Evolutionary conservation across 2,329 filamentous ascomycete genomes (phyloP), one percentile per base, ranked within the genome.

Genomic region (Penicillium sp.): DNA sequence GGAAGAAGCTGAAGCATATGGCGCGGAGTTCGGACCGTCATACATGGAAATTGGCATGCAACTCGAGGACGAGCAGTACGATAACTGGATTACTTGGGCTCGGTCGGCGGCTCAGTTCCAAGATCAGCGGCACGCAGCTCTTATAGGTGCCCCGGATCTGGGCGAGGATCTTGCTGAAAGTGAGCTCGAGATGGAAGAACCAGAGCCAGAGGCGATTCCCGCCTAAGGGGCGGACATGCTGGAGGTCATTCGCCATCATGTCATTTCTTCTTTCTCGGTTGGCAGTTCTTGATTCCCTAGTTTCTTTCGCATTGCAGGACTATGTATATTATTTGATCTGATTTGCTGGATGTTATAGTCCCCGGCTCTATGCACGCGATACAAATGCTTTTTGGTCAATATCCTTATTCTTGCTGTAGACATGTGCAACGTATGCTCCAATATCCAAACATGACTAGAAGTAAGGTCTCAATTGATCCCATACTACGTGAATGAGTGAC

Each of bases 11-110:
- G 77, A 84, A 55, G 81, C 87, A 62, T 86, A 87, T 5, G 93
- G 93, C 45, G 91, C 90, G 42, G 89, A 89, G 77, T 97, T 97
- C 68, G 89, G 89, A 68, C 87, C 86, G 70, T 78, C 81, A 35
- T 79, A 81, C 52, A 68, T 90, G 43, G 85, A 95, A 52, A 77
- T 95, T 49, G 84, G 88, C 57, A 88, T 93, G 82, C 76, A 84
- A 54, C 77, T 95, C 45, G 93, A 99, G 72, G 84, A 95, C 72
- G 72, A 79, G 60, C 77, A 83, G 52, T 95, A 84, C 69, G 88
- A 96, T 71, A 75, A 77, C 55, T 99, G 93, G 93, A 92, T 90
- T 78, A 64, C 64, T 22, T 95, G 89, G 88, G 89, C 90, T 8
- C 67, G 70, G 52, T 67, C 74, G 56, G 74, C 82, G 65, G 73